Evolutionary conservation across 148 eudicot genomes (phyloP), one percentile per base, ranked within the genome.

Genomic region (Camellia lanceoleosa): DNA sequence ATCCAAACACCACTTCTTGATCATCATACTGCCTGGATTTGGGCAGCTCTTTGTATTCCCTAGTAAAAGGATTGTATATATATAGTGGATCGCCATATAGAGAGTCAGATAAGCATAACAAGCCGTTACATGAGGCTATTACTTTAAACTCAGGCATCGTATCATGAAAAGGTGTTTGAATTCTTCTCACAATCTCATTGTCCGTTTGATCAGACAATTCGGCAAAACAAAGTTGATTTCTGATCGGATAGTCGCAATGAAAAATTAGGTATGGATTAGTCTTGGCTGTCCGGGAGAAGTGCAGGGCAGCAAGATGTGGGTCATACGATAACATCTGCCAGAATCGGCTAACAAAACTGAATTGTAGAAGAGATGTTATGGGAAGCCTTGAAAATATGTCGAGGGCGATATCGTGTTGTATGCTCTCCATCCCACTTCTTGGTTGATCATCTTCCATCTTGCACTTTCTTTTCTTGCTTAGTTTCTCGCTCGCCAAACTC

Each of bases 311-410:
- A 46, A 84, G 86, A 68, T 66, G n/a, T 3, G 77, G 77, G 64
- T 87, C 85, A 43, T 49, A 60, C 2, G 83, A 79, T 65, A 87
- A 77, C 2, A 7, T 30, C 43, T 84, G n/a, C 75, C 82, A 87
- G 16, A 81, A 42, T 75, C 61, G 69, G 74, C 78, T 68, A 1
- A 78, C 83, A 19, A 82, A 82, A 71, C 87, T 82, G 79, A 75
- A 82, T 56, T 77, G 83, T 18, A 87, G 69, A 41, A 87, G 74
- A 54, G 89, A 84, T 46, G 82, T 61, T 13, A 82, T 58, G 6
- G 87, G 83, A 3, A 87, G 81, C 73, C 85, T 84, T 49, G 85
- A 76, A 44, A 87, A 70, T 73, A 87, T 77, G 42, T 80, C 82
- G 1, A 80, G 56, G 41, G 69, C 78, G 2, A 84, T 5, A 5